Conservation (phyloP, 2,329 filamentous ascomycete genomes). For the Coniosporium tulheliwenetii region DNA sequence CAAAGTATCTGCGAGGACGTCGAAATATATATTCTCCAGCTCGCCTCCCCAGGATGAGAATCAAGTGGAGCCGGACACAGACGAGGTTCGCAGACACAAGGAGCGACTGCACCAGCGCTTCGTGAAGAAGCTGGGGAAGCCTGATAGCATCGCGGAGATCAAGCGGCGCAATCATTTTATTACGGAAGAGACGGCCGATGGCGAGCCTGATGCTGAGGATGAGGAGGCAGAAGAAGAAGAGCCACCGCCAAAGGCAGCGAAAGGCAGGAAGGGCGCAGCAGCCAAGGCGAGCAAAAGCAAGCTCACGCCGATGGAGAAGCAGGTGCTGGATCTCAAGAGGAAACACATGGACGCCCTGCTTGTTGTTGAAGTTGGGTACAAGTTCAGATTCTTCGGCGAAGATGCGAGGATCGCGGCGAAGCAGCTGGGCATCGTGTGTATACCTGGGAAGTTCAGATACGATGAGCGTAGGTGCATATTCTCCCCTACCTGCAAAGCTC, state of each 20-base stretch:
- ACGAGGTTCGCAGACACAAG: slow-evolving; percentile 41
- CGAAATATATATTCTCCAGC: slow-evolving; percentile 43
- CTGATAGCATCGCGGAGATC: slow-evolving; percentile 61
- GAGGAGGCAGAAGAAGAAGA: slow-evolving; percentile 41
- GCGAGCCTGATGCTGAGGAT: slow-evolving; percentile 38
- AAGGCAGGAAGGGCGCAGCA: slow-evolving; percentile 31
- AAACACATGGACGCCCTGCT: slow-evolving; percentile 81
- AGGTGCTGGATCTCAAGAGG: slow-evolving; percentile 85
- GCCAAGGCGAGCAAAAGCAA: slow-evolving; percentile 64
- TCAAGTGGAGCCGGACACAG: slow-evolving; percentile 29
- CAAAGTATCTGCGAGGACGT: slow-evolving; percentile 33
- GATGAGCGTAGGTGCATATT: slow-evolving; percentile 53
- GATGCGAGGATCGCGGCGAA: slow-evolving; percentile 82
- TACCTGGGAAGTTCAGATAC: slow-evolving; percentile 86
- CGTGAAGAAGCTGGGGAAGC: slow-evolving; percentile 75
- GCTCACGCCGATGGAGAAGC: slow-evolving; percentile 85
- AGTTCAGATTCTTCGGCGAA: slow-evolving; percentile 93
- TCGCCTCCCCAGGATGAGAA: slow-evolving; percentile 20
- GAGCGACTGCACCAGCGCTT: slow-evolving; percentile 69
- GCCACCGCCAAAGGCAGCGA: slow-evolving; percentile 26
- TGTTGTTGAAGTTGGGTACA: slow-evolving; percentile 93
- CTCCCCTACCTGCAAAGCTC: no score
- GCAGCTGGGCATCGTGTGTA: slow-evolving; percentile 87
- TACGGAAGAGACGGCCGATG: slow-evolving; percentile 35
- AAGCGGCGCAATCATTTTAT: slow-evolving; percentile 42